Evolutionary conservation across 805 yeast genomes (phyloP), one percentile per base, ranked within the genome.

Genomic region (Saccharomycopsis sp.): DNA sequence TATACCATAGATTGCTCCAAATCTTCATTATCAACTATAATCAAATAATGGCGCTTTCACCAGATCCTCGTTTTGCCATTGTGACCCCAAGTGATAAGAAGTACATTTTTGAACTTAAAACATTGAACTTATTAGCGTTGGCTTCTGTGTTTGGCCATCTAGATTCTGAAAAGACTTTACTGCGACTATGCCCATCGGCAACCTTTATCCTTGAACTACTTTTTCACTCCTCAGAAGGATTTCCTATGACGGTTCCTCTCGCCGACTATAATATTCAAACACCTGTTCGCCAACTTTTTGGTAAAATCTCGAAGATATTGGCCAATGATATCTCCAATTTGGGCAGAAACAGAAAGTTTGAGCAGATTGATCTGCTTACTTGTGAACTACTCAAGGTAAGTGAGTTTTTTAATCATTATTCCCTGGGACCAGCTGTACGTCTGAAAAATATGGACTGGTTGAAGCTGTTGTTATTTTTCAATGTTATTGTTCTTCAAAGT

Each of bases 401-500:
- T 29, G 37, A 29, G n/a, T 40, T 53, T 7, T 29, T 14, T 14
- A 53, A 46, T 16, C 47, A n/a, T 15, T n/a, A 15, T 14, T 7
- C 16, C 21, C 52, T n/a, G 15, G 24, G n/a, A 9, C 5, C n/a
- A 24, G 4, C 34, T n/a, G 4, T 24, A 5, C 23, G 20, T n/a
- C 46, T 47, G 44, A 29, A 24, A 46, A 50, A 44, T 24, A 46
- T 47, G 61, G 53, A 56, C 37, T 24, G 40, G 14, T 21, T 54
- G 53, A 63, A 63, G 40, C 52, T 50, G 12, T 24, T 56, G 15
- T 52, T 63, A 18, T 63, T 63, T 50, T 54, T 58, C 5, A 44
- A 54, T 2, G 56, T 60, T 2, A 48, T 63, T 15, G 52, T 62
- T 2, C 53, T 69, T 20, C 66, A 68, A 57, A 70, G 57, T 1